Conservation (phyloP, 805 yeast genomes). For the Soucietia sequanensis region DNA sequence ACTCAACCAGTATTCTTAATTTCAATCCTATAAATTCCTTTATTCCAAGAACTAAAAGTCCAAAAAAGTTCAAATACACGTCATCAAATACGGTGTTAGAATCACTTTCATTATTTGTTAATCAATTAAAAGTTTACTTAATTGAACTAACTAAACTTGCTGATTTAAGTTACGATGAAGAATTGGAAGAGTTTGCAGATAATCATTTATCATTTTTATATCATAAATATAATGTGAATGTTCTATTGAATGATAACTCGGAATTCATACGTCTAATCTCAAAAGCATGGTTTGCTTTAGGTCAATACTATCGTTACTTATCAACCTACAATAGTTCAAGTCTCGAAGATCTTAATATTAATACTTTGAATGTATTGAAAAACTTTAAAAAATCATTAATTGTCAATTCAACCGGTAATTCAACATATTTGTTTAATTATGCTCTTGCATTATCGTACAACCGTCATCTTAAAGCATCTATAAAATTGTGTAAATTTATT, state of each 20-base stretch:
- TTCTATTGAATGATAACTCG: constrained; percentile 25
- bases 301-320: constrained; percentile 27
- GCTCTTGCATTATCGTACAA: constrained; percentile 48
- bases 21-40: constrained; percentile 39
- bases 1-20: constrained; percentile 27
- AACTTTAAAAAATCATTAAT: constrained; percentile 36
- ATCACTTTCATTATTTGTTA: constrained; percentile 14
- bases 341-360: constrained; percentile 12
- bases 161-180: constrained; percentile 28
- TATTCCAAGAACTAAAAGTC: constrained; percentile 9
- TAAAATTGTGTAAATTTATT: constrained; percentile 46
- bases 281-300: constrained; percentile 38
- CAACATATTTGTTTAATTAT: constrained; percentile 36
- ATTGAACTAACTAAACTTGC: constrained; percentile 17
- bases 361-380: constrained; percentile 15
- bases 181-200: constrained; percentile 9
- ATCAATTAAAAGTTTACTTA: constrained; percentile 24
- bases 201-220: constrained; percentile 34
- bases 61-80: constrained; percentile 25
- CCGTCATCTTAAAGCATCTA: constrained; percentile 42
- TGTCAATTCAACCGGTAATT: constrained; percentile 34
- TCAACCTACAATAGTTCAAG: constrained; percentile 25
- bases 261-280: constrained; percentile 28
- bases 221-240: constrained; percentile 31
- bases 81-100: constrained; percentile 18